Percentiles rank a stretch among this genome's conserved stretches.
Evolutionary conservation across 108 stramenopile genomes (phyloP).

Genomic region (Skeletonema potamos): DNA sequence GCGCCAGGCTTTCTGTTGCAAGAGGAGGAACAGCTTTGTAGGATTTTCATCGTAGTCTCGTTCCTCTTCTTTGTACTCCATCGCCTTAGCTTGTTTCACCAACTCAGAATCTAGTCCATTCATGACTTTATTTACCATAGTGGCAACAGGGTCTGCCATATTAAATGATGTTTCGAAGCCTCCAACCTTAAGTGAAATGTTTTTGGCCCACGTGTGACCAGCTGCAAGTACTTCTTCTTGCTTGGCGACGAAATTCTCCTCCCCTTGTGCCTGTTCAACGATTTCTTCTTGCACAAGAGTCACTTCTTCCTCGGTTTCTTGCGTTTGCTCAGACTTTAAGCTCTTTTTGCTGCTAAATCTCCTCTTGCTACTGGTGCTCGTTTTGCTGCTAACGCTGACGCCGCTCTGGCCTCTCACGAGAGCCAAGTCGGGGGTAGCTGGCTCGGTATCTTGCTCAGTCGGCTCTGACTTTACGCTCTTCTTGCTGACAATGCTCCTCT

Average conservation of each 20-base stretch:
- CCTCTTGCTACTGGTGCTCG: no score
- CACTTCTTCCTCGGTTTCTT: neutral
- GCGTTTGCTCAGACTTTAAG: neutral
- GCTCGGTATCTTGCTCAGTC: no score
- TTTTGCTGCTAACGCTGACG: neutral
- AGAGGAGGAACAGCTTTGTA: constrained; percentile 38
- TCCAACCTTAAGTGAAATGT: constrained; percentile 36
- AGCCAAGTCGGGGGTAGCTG: no score
- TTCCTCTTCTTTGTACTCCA: constrained; percentile 26
- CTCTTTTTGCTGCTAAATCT: neutral
- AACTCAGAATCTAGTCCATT: constrained; percentile 13
- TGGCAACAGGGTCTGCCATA: constrained; percentile 32
- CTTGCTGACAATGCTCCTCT: no score
- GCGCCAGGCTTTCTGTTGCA: constrained; percentile 41
- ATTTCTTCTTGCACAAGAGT: neutral
- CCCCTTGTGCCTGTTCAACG: constrained; percentile 11
- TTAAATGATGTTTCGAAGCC: constrained; percentile 43
- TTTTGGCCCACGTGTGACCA: constrained; percentile 37
- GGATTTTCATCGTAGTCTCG: constrained; percentile 47
- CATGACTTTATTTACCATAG: constrained; percentile 34
- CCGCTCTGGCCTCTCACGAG: neutral
- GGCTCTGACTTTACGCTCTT: no score
- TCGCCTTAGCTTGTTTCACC: constrained; percentile 17
- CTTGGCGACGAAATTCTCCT: neutral
- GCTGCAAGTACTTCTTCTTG: neutral